Evolutionary conservation across 2,329 filamentous ascomycete genomes (phyloP).

Genomic region (Didymella glomerata): DNA sequence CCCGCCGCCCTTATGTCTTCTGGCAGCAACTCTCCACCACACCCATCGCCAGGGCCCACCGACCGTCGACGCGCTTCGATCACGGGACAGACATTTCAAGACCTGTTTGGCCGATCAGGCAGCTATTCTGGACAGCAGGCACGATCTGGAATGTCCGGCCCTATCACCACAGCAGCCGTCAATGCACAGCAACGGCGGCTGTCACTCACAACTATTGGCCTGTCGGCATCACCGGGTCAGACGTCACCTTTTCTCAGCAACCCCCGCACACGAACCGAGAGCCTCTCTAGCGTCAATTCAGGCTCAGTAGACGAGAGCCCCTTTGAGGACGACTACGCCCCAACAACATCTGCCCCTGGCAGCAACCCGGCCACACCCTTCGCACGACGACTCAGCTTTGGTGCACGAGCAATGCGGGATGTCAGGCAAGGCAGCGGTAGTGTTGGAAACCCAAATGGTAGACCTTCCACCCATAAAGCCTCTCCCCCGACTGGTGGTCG

Average conservation of each 20-base stretch:
- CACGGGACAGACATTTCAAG: constrained; percentile 59
- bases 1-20: constrained; percentile 45
- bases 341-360: constrained; percentile 61
- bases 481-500: constrained; percentile 62
- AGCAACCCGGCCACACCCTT: constrained; percentile 77
- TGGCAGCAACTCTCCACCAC: constrained; percentile 53
- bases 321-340: constrained; percentile 64
- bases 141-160: constrained; percentile 51
- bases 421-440: constrained; percentile 65
- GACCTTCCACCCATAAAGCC: constrained; percentile 61
- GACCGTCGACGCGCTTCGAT: constrained; percentile 58
- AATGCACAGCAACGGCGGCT: constrained; percentile 60
- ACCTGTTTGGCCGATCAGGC: constrained; percentile 55
- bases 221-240: constrained; percentile 55
- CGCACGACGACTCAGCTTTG: constrained; percentile 87
- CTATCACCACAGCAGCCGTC: constrained; percentile 59
- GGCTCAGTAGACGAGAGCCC: constrained; percentile 60
- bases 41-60: constrained; percentile 47
- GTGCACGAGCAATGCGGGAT: constrained; percentile 78
- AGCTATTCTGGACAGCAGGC: constrained; percentile 45
- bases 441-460: constrained; percentile 69
- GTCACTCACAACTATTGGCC: constrained; percentile 59
- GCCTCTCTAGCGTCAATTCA: constrained; percentile 58
- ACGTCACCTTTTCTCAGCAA: constrained; percentile 51
- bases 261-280: constrained; percentile 55